Base-by-base conservation (phyloP, 2,329 filamentous ascomycete genomes). In the Xylariaceae sp. region DNA sequence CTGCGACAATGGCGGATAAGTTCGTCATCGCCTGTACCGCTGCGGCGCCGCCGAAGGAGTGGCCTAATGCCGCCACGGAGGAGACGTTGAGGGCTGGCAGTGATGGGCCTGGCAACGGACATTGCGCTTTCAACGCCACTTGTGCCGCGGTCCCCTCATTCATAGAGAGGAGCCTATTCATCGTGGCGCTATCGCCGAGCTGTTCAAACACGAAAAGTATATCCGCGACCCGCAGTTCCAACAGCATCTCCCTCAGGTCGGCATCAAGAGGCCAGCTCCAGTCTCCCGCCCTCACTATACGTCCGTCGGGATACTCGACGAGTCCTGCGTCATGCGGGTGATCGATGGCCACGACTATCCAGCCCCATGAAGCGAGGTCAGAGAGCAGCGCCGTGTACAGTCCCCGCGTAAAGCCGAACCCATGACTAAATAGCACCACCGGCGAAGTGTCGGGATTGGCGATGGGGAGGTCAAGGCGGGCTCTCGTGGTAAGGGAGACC, bases 361-460 rank as follows among this genome's bases (percentile, higher is more conserved):
- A 62, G 4, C 65, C 64, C n/a, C 59, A 53, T 3, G 59, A 60
- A 12, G 62, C 61, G 34, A 69, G 53, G 18, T 59, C 55, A 13
- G 59, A 58, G 3, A 63, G 60, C 15, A 66, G 50, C 24, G 57
- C 59, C 18, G 51, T 58, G 47, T 70, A 69, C 18, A 64, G 39
- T 4, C 61, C 43, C 4, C 64, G 54, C 8, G 56, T 55, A 2
- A 57, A 55, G 11, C 57, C 58, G 31, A 61, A 53, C n/a, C 62
- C 65, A 15, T 64, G 63, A 16, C 65, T 66, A 41, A 69, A 55
- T 16, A 66, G 41, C 4, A 67, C 38, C 6, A 47, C 22, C 15
- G 37, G 37, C 6, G 38, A 34, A 19, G 15, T 36, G 6, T 13
- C 11, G 34, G 38, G 37, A 40, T 29, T 1, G 31, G n/a, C 9